Base-by-base conservation (phyloP, 352 stramenopile genomes). In the Phytophthora fragariae region DNA sequence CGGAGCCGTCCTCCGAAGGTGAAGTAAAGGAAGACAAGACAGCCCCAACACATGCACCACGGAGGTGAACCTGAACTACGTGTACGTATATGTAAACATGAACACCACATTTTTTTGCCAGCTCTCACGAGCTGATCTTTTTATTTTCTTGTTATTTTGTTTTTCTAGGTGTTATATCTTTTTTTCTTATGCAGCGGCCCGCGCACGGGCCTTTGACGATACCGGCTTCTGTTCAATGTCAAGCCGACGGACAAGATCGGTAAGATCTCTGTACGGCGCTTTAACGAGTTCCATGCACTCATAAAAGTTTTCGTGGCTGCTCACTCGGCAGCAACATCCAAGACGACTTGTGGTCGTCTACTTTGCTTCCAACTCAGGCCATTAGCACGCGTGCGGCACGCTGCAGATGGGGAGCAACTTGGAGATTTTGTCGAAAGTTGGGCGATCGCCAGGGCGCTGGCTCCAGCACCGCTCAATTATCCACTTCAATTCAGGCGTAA, bases 391-490 rank as follows among this genome's bases (percentile, higher is more conserved):
- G 53, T 79, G 67, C 1, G 72, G 72, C 15, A 79, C 62, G 3
- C 57, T 57, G 72, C 72, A 79, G 29, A 65, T 76, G 9, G 44
- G 50, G 2, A 79, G 47, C 46, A 66, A 5, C 50, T 63, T 68
- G 55, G 57, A 64, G 57, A 80, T 65, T 68, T 75, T 56, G 14
- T 59, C 61, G 21, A 80, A 79, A 1, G 62, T 70, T 17, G 72
- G 72, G 17, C 67, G 72, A 10, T 75, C 50, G n/a, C 37, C n/a
- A 4, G 72, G 62, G 8, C 37, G 27, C 37, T 65, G 35, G 17
- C 61, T 75, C 73, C 73, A 80, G 37, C 73, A 80, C 1, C 57
- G 21, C 46, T 74, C 60, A 44, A 80, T 70, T 15, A 80, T 54
- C 41, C 24, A 29, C 21, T 64, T 72, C 6, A 80, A 12, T 21